A percentile compares a stretch with the other conserved stretches of the same genome.
phyloP scores from a whole-genome alignment of 306 rosid species.

The Vigna mungo region DNA sequence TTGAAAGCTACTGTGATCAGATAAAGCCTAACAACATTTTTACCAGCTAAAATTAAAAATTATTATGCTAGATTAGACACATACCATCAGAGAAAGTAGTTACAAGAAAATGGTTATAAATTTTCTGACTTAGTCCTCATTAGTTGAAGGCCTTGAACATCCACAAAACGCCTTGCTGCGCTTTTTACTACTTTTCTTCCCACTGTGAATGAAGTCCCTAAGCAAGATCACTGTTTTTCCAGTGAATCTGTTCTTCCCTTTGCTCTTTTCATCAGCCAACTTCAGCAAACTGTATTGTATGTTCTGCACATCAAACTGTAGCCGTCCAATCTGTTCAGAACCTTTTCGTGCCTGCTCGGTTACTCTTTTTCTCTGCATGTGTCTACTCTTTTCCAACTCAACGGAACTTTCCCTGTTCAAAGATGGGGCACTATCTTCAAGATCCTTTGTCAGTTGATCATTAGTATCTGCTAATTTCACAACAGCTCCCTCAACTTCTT shows the following conservation, averaged over 20 bases:
- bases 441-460: slow-evolving; percentile 66
- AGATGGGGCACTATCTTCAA: slow-evolving; percentile 60
- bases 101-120: slow-evolving; percentile 44
- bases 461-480: slow-evolving; percentile 62
- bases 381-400: slow-evolving; percentile 67
- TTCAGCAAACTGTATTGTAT: slow-evolving; percentile 75
- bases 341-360: slow-evolving; percentile 74
- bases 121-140: slow-evolving; percentile 61
- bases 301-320: slow-evolving; percentile 92
- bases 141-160: slow-evolving; percentile 69
- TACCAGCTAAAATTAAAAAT: slow-evolving; percentile 43
- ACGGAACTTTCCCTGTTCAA: slow-evolving; percentile 45
- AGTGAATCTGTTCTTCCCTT: slow-evolving; percentile 69
- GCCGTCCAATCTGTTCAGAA: slow-evolving; percentile 77
- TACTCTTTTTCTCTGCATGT: slow-evolving; percentile 51
- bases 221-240: slow-evolving; percentile 72
- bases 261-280: slow-evolving; percentile 65
- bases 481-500: slow-evolving; percentile 79
- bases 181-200: slow-evolving; percentile 61
- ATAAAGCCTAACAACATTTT: slow-evolving; percentile 40
- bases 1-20: slow-evolving; percentile 46
- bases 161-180: slow-evolving; percentile 75
- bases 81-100: slow-evolving; percentile 34
- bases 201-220: slow-evolving; percentile 75
- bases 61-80: slow-evolving; percentile 50